Evolutionary conservation across 352 stramenopile genomes (phyloP).

Genomic region (Salisapilia sapeloensis): DNA sequence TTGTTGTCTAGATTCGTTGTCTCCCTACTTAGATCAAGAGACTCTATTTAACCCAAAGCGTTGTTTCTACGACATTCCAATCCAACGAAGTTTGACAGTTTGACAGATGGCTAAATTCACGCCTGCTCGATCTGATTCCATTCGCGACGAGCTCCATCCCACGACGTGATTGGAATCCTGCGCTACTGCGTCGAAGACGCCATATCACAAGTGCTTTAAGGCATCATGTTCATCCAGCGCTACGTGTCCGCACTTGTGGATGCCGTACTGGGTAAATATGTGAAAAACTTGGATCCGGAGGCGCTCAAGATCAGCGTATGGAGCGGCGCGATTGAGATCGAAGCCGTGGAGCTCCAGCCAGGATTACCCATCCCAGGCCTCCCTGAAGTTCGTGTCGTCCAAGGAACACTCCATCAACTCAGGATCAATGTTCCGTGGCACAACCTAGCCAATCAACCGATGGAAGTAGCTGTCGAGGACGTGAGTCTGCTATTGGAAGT

Average conservation of each 20-base stretch:
- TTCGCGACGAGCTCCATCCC: too few species aligned
- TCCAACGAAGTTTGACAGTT: too few species aligned
- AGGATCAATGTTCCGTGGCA: constrained; percentile 62
- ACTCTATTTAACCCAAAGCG: too few species aligned
- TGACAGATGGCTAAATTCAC: too few species aligned
- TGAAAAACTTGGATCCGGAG: constrained; percentile 79
- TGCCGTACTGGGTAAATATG: constrained; percentile 63
- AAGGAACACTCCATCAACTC: constrained; percentile 56
- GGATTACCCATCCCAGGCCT: constrained; percentile 50
- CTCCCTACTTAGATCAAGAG: too few species aligned
- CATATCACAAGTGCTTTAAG: not conserved
- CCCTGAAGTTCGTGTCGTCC: constrained; percentile 46
- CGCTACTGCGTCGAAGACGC: too few species aligned
- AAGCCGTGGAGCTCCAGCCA: constrained; percentile 59
- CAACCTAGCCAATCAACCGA: constrained; percentile 52
- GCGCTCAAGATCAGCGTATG: constrained; percentile 72
- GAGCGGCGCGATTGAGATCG: constrained; percentile 74
- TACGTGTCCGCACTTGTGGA: constrained; percentile 76
- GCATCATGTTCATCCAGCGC: constrained; percentile 58
- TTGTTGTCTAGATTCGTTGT: too few species aligned
- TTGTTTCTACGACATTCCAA: too few species aligned
- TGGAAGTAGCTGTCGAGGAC: constrained; percentile 61
- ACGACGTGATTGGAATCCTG: too few species aligned
- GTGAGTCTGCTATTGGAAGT: constrained; percentile 55
- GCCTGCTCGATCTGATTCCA: too few species aligned